Evolutionary conservation across 495 filamentous ascomycete genomes (phyloP), one percentile per base, ranked within the genome.

Genomic region (Podospora didyma): DNA sequence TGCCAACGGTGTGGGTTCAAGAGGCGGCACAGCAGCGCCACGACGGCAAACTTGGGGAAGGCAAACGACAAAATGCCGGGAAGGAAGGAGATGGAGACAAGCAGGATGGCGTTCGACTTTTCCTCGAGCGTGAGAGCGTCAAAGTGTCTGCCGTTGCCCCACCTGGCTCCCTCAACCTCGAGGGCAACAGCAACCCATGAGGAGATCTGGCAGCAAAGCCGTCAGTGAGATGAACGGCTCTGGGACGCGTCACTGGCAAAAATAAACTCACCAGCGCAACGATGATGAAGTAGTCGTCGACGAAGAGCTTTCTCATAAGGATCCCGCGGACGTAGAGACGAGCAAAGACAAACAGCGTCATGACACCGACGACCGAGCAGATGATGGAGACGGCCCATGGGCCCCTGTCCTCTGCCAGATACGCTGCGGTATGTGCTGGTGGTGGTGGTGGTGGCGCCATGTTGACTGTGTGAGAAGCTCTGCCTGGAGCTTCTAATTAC

Each of bases 1-100:
- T 77, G 65, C 23, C 20, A 31, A 23, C 48, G 58, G 31, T 53
- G 62, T 5, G 71, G 69, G 16, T 62, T 71, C 23, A 81, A 61
- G 14, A 81, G 62, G 3, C 67, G 57, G 16, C 65, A 59, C 24
- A 81, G 61, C 22, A 77, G 73, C 22, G 69, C 31, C 21, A 76
- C 68, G 50, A 75, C 76, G 45, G 76, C 72, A 9, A 78, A 62
- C 55, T 78, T 79, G 12, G 76, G 75, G 1, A 79, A 31, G 2
- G 59, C 57, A 45, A 79, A 76, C 1, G 73, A 72, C 24, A 76
- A 34, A 23, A 79, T 66, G 7, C 71, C 77, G 2, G 75, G 63
- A 0, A 64, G 17, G 50, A 76, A 77, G 51, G 59, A 69, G 24
- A 67, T 46, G 9, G 77, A 65, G 9, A 66, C 69, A 24, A 69